phyloP scores from a whole-genome alignment of 2,329 filamentous ascomycete species.

The Dryadomyces sulphureus region DNA sequence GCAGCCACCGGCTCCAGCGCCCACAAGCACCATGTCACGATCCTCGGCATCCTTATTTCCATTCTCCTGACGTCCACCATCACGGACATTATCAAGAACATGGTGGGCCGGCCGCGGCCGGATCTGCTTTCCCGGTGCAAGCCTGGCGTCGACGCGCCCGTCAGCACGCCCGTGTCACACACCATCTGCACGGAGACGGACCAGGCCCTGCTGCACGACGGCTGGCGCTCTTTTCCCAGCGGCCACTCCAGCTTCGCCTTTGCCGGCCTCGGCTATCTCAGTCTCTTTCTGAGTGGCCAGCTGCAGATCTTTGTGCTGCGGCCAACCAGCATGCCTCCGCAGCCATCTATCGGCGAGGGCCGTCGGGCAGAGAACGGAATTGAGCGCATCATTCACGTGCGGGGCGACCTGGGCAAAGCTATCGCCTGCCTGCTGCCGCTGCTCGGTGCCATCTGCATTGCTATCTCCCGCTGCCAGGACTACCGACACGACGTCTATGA shows the following conservation, averaged over 20 bases:
- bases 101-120: conserved; percentile 53
- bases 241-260: conserved; percentile 73
- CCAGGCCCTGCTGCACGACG: conserved; percentile 60
- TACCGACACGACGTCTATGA: conserved; percentile 61
- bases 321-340: not conserved
- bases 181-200: conserved; percentile 59
- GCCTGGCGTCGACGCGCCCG: conserved; percentile 37
- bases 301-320: conserved; percentile 36
- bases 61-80: conserved; percentile 67
- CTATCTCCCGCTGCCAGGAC: conserved; percentile 54
- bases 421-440: conserved; percentile 43
- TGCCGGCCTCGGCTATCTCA: conserved; percentile 60
- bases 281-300: conserved; percentile 55
- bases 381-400: conserved; percentile 7
- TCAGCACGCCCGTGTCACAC: conserved; percentile 42
- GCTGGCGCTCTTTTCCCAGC: conserved; percentile 71
- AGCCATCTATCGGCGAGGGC: not conserved
- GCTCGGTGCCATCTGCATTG: conserved; percentile 50
- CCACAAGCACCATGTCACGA: conserved; percentile 73
- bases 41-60: conserved; percentile 67
- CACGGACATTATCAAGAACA: conserved; percentile 84
- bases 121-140: conserved; percentile 61
- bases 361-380: not conserved
- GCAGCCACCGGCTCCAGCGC: conserved; percentile 42
- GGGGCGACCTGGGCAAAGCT: conserved; percentile 35